Evolutionary conservation across 2,329 filamentous ascomycete species (phyloP).

Genomic region (Colletotrichum chlorophyti): DNA sequence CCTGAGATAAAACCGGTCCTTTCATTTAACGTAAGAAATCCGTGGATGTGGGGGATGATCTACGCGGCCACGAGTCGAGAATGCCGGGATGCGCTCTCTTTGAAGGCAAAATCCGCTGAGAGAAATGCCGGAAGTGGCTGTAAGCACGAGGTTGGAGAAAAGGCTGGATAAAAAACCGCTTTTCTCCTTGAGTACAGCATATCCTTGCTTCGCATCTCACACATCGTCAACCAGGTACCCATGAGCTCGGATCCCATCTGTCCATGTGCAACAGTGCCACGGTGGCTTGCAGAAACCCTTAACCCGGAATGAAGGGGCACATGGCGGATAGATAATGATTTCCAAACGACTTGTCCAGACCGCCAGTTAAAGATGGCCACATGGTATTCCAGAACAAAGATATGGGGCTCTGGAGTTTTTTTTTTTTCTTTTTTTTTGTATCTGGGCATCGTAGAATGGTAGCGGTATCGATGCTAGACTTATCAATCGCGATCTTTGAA

Average conservation of each 20-base stretch:
- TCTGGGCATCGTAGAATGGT: not conserved
- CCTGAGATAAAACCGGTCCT: not conserved
- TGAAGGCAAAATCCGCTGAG: not conserved
- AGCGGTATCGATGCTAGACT: not conserved
- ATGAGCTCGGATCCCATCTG: not conserved
- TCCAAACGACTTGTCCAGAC: not conserved
- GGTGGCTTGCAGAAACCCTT: not conserved
- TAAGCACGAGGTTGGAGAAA: not conserved
- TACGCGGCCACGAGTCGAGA: conserved; percentile 3
- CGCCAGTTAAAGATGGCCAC: not conserved
- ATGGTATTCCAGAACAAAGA: not conserved
- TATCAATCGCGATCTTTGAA: not conserved
- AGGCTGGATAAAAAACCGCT: not conserved
- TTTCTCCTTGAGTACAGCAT: not conserved
- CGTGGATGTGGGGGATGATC: conserved; percentile 7
- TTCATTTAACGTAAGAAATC: not conserved
- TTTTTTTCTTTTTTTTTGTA: too few species aligned
- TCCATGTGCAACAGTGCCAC: not conserved
- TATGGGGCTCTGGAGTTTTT: not conserved
- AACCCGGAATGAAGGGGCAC: not conserved
- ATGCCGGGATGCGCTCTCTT: conserved; percentile 1
- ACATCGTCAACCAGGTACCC: not conserved
- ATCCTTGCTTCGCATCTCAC: not conserved
- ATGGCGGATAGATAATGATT: not conserved
- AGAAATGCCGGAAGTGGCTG: not conserved